Conservation (phyloP, 2,329 filamentous ascomycete species). For the Phymatotrichopsis omnivora region DNA sequence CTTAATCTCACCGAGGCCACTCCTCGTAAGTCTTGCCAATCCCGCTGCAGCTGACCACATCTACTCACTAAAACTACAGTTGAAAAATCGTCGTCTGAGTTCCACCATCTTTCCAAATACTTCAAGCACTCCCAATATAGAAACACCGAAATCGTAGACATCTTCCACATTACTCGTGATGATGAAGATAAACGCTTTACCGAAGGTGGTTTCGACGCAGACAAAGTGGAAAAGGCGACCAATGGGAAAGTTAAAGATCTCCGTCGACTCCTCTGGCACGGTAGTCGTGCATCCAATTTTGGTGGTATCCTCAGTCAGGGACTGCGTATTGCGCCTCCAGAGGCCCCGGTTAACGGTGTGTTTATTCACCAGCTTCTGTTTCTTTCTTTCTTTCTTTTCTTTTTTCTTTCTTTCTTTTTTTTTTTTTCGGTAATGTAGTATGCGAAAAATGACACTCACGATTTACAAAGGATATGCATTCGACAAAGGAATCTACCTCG, state of each 20-base stretch:
- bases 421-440: too few relatives aligned
- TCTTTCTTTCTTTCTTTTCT: too few relatives aligned
- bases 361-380: slow-evolving; percentile 59
- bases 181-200: slow-evolving; percentile 63
- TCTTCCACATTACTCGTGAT: slow-evolving; percentile 70
- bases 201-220: slow-evolving; percentile 38
- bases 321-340: slow-evolving; percentile 76
- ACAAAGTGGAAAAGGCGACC: too few relatives aligned
- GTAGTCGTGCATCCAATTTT: slow-evolving; percentile 72
- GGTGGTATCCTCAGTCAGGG: slow-evolving; percentile 81
- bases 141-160: slow-evolving; percentile 54
- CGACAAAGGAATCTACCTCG: slow-evolving; percentile 79
- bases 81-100: slow-evolving; percentile 51
- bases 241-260: too few relatives aligned
- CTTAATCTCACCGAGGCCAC: slow-evolving; percentile 70
- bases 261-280: slow-evolving; percentile 76
- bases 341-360: slow-evolving; percentile 70
- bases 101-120: slow-evolving; percentile 53
- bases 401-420: too few relatives aligned
- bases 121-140: slow-evolving; percentile 48
- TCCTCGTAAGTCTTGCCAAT: slow-evolving; percentile 35
- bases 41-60: slow-evolving; percentile 1
- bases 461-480: slow-evolving; percentile 83
- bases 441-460: too few relatives aligned
- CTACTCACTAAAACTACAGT: slow-evolving; percentile 36